Conservation (phyloP, 768 basidiomycete genomes). For the Termitomyces sp. region DNA sequence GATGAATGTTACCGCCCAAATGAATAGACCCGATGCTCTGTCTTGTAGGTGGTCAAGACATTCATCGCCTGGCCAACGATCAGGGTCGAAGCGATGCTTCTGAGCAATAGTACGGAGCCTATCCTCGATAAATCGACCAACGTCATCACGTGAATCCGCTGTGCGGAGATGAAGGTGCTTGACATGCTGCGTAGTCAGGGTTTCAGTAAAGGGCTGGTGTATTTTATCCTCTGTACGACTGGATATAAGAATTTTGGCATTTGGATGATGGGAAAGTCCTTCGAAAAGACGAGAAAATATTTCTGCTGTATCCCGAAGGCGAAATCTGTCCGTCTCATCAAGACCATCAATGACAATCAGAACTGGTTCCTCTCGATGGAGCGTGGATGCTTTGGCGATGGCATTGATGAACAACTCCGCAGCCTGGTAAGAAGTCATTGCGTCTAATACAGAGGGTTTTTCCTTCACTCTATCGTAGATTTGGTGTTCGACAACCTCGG, state of each 20-base stretch:
- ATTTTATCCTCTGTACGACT: slow-evolving; percentile 15
- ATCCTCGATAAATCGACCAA: slow-evolving; percentile 3
- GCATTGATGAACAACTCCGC: slow-evolving; percentile 9
- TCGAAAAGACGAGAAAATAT: slow-evolving; percentile 9
- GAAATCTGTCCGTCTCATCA: slow-evolving; percentile 9
- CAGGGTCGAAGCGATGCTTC: slow-evolving; percentile 1
- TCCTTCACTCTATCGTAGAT: neutral
- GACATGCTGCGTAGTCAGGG: slow-evolving; percentile 2
- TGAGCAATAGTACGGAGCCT: neutral
- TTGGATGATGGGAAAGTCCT: neutral
- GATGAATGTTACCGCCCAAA: slow-evolving; percentile 9
- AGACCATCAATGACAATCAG: slow-evolving; percentile 14
- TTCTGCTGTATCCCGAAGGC: slow-evolving; percentile 1
- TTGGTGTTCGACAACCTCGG: neutral
- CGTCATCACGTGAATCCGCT: slow-evolving; percentile 6
- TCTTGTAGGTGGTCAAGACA: neutral
- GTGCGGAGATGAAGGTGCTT: slow-evolving; percentile 13
- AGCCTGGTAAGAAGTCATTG: slow-evolving; percentile 7
- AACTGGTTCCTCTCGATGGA: neutral
- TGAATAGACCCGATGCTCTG: slow-evolving; percentile 7
- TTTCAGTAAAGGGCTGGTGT: slow-evolving; percentile 5
- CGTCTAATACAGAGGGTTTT: neutral
- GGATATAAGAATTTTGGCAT: slow-evolving; percentile 13
- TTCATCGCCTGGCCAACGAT: slow-evolving; percentile 4
- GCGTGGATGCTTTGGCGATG: neutral